Conservation (phyloP, 208 protist genomes). For the Wallacemonas rigidus region DNA sequence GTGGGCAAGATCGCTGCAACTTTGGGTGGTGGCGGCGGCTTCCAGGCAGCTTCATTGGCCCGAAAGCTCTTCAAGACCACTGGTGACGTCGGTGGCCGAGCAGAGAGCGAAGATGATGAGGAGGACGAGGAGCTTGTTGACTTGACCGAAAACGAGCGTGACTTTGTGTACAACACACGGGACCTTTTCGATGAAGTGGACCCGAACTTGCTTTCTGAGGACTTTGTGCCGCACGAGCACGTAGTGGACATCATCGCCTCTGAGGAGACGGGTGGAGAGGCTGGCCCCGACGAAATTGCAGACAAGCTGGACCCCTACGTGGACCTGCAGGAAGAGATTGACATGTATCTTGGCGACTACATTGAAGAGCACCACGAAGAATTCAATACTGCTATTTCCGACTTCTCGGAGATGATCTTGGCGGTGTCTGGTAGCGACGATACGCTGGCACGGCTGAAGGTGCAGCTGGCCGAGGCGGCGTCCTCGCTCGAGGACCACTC, state of each 20-base stretch:
- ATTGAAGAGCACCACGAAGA: conserved; percentile 79
- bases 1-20: not conserved
- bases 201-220: conserved; percentile 46
- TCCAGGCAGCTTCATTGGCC: conserved; percentile 25
- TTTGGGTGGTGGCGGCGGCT: conserved; percentile 2
- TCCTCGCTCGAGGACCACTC: conserved; percentile 67
- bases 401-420: conserved; percentile 88
- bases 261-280: conserved; percentile 56
- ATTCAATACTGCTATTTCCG: conserved; percentile 77
- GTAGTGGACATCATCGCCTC: conserved; percentile 74
- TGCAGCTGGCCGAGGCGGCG: conserved; percentile 52
- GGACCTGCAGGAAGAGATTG: conserved; percentile 66
- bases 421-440: conserved; percentile 81
- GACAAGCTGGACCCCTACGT: conserved; percentile 64
- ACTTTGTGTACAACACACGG: conserved; percentile 65
- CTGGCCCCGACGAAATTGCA: conserved; percentile 60
- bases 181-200: conserved; percentile 80
- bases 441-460: conserved; percentile 71
- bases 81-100: conserved; percentile 2
- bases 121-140: conserved; percentile 48
- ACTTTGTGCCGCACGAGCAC: conserved; percentile 81
- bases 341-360: conserved; percentile 65
- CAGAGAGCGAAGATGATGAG: conserved; percentile 21
- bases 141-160: conserved; percentile 38
- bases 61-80: conserved; percentile 47